Conservation (phyloP, 306 rosid species). For the Glycine tomentella region DNA sequence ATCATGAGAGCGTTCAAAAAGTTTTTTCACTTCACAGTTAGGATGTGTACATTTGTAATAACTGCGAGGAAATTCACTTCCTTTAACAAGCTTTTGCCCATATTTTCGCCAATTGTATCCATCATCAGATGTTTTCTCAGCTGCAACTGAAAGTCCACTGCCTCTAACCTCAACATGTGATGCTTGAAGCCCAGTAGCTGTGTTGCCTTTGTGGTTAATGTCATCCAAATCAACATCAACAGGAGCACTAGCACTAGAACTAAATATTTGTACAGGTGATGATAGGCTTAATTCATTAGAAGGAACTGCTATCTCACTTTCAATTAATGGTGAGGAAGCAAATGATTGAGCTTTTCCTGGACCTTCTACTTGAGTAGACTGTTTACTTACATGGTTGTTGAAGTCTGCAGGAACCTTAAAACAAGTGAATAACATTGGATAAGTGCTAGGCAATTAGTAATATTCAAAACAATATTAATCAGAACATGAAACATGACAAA, state of each 20-base stretch:
- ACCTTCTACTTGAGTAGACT: constrained; percentile 66
- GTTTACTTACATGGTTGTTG: constrained; percentile 53
- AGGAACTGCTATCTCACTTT: constrained; percentile 65
- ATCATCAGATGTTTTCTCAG: constrained; percentile 76
- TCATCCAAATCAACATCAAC: constrained; percentile 71
- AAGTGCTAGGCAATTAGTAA: constrained; percentile 46
- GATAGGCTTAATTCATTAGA: constrained; percentile 69
- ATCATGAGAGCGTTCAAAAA: constrained; percentile 91
- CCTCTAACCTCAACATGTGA: constrained; percentile 68
- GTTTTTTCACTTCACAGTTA: constrained; percentile 96
- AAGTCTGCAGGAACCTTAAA: constrained; percentile 81
- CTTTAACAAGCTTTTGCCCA: constrained; percentile 96
- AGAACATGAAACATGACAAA: constrained; percentile 39
- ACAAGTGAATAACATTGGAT: constrained; percentile 58
- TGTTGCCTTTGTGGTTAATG: constrained; percentile 60
- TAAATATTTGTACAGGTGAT: constrained; percentile 61
- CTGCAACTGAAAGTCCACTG: constrained; percentile 58
- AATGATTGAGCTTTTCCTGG: constrained; percentile 61
- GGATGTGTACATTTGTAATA: constrained; percentile 99
- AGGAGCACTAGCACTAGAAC: constrained; percentile 61
- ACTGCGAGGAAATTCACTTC: constrained; percentile 98
- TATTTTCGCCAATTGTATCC: constrained; percentile 99
- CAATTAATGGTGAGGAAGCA: constrained; percentile 59
- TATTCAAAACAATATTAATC: constrained; percentile 27
- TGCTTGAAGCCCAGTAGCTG: constrained; percentile 60